phyloP scores from a whole-genome alignment of 306 rosid species.

The Cucurbita moschata region DNA sequence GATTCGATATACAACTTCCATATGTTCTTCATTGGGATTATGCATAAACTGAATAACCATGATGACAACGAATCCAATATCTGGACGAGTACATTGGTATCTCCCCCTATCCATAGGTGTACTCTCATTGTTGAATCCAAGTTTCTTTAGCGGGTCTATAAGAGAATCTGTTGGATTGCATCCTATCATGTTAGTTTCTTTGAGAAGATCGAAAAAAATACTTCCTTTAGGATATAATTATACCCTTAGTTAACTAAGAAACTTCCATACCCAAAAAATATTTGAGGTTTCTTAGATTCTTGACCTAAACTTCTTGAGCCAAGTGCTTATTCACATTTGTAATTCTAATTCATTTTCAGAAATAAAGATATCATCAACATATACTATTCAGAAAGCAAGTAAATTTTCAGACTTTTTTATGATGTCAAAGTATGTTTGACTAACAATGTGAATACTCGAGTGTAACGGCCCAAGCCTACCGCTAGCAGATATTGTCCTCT shows the following conservation, averaged over 20 bases:
- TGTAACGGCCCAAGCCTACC: no score
- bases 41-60: neutral
- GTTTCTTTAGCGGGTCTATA: neutral
- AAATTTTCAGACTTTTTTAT: no score
- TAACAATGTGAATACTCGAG: neutral
- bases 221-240: neutral
- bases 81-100: neutral
- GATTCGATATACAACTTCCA: neutral
- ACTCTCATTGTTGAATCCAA: neutral
- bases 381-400: neutral
- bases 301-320: neutral
- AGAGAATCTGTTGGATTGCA: neutral
- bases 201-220: neutral
- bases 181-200: neutral
- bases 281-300: neutral
- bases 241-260: neutral
- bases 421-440: neutral
- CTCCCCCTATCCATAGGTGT: neutral
- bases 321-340: neutral
- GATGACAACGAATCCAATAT: neutral
- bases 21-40: neutral
- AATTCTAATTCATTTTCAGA: neutral
- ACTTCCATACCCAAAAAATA: neutral
- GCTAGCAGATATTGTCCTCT: no score
- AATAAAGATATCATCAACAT: neutral